Conservation (phyloP, 106 monocot genomes). For the Allium sativum region DNA sequence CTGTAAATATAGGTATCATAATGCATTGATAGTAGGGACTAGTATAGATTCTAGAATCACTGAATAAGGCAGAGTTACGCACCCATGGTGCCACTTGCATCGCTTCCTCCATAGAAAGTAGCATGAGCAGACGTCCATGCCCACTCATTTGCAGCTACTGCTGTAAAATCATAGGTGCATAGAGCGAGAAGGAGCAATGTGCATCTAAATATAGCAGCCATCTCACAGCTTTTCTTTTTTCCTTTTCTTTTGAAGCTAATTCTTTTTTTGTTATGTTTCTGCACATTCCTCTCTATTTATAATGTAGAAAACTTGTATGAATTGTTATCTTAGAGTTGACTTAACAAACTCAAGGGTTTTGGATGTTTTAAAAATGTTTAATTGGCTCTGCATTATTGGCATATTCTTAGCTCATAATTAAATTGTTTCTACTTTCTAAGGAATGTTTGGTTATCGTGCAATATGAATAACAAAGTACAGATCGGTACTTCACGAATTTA, state of each 20-base stretch:
- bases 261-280: not conserved
- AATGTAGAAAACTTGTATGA: not conserved
- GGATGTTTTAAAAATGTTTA: not conserved
- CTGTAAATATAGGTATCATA: not conserved
- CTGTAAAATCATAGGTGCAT: not conserved
- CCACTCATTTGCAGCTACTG: not conserved
- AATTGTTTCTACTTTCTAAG: not conserved
- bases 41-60: not conserved
- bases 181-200: conserved; percentile 1
- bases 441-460: not conserved
- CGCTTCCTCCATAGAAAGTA: conserved; percentile 42
- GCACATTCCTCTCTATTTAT: not conserved
- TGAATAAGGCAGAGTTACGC: not conserved
- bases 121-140: conserved; percentile 29
- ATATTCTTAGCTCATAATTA: not conserved
- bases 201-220: not conserved
- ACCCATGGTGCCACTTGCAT: conserved; percentile 54
- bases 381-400: not conserved
- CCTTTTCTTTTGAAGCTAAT: not conserved
- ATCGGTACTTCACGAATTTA: not conserved
- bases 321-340: not conserved
- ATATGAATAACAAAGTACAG: not conserved
- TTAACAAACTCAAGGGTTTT: not conserved
- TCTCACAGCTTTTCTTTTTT: not conserved
- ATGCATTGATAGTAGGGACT: not conserved